Percentiles rank a stretch among this genome's conserved stretches.
Conservation (phyloP, 1,284 basidiomycete genomes). For the Boletus semigastroideus region DNA sequence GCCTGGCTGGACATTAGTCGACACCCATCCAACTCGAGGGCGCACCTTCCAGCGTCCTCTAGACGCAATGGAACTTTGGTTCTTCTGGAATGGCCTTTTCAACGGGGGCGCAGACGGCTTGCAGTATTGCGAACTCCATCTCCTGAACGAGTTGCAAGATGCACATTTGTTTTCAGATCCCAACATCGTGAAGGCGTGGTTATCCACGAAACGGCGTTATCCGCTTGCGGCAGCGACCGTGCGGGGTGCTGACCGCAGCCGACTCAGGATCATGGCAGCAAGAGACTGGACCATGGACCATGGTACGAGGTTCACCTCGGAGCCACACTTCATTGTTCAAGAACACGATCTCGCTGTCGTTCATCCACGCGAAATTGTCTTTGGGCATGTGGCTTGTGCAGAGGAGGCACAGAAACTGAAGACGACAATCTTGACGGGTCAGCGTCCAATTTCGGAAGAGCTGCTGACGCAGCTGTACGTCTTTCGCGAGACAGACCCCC, state of each 20-base stretch:
- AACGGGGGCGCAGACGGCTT: slow-evolving; percentile 19
- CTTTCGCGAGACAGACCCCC: neutral
- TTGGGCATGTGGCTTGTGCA: slow-evolving; percentile 6
- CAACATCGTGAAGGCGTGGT: slow-evolving; percentile 18
- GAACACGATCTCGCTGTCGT: no score
- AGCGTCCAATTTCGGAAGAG: slow-evolving; percentile 20
- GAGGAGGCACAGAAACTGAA: slow-evolving; percentile 12
- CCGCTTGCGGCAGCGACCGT: slow-evolving; percentile 19
- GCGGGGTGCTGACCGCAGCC: neutral
- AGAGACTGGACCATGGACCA: no score
- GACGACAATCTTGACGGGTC: slow-evolving; percentile 9
- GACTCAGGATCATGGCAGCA: no score
- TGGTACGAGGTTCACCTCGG: no score
- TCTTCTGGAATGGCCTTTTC: slow-evolving; percentile 12
- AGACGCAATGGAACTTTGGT: slow-evolving; percentile 8
- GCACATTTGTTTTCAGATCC: slow-evolving; percentile 10
- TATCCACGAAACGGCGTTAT: slow-evolving; percentile 23
- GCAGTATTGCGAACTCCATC: slow-evolving; percentile 9
- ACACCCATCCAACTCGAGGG: slow-evolving; percentile 7
- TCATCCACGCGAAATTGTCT: slow-evolving; percentile 4
- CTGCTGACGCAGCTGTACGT: slow-evolving; percentile 17
- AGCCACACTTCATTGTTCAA: no score
- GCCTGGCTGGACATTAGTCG: slow-evolving; percentile 7
- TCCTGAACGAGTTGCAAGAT: slow-evolving; percentile 10
- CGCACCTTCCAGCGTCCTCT: slow-evolving; percentile 16